Percentiles rank a stretch among this genome's conserved stretches.
These are phyloP conservation scores for Stylonectria norvegica DNA, from an alignment of 2,329 filamentous ascomycete species.

Conservation along the genomic window DNA sequence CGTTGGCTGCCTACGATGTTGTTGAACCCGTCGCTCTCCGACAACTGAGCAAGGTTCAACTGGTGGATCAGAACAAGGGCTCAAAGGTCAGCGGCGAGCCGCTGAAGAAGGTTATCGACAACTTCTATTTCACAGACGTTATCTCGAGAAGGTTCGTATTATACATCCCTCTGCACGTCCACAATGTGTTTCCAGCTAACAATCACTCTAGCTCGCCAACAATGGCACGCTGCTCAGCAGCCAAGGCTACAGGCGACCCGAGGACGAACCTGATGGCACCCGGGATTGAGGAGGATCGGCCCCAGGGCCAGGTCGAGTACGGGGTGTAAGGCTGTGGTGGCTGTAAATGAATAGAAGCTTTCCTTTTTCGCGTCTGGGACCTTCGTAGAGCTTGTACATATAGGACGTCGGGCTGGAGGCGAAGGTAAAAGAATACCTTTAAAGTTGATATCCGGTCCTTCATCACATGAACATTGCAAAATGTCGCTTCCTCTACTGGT, in stretches of 20 bases:
- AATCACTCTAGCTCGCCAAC: conserved; percentile 73
- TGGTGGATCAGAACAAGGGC: conserved; percentile 95
- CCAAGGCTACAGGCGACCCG: conserved; percentile 78
- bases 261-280: conserved; percentile 77
- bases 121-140: conserved; percentile 98
- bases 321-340: conserved; percentile 42
- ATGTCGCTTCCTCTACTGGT: neutral
- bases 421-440: conserved; percentile 6
- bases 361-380: conserved; percentile 29
- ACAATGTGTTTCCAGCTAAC: conserved; percentile 21
- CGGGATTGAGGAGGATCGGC: conserved; percentile 61
- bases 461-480: conserved; percentile 1
- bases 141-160: conserved; percentile 84
- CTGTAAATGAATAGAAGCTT: conserved; percentile 38
- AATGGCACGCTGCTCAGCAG: conserved; percentile 95
- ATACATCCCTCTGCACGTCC: conserved; percentile 15
- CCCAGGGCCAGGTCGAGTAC: conserved; percentile 59
- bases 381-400: conserved; percentile 39
- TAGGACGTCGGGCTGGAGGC: conserved; percentile 31
- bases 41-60: conserved; percentile 83
- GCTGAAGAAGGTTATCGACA: conserved; percentile 81
- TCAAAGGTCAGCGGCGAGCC: conserved; percentile 66
- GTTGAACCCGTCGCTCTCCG: conserved; percentile 75
- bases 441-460: conserved; percentile 25
- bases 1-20: conserved; percentile 84